Percentiles rank a stretch among this genome's conserved stretches.
phyloP scores from a whole-genome alignment of 208 protist genomes.

The Blastocrithidia nonstop region DNA sequence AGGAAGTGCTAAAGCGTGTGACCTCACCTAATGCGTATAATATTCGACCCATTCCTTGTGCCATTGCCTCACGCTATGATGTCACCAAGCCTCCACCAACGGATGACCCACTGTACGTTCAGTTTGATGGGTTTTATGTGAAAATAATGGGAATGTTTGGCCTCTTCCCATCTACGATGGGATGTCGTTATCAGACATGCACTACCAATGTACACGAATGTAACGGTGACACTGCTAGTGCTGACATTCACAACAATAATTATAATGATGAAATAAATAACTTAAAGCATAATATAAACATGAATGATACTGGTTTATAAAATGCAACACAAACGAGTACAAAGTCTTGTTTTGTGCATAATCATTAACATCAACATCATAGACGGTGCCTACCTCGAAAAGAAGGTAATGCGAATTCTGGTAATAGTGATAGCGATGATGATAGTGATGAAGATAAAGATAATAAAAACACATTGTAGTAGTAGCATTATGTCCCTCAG shows the following conservation, averaged over 20 bases:
- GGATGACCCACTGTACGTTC: conserved; percentile 28
- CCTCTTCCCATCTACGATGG: conserved; percentile 37
- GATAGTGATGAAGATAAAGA: conserved; percentile 8
- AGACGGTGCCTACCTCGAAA: conserved; percentile 12
- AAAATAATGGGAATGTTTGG: conserved; percentile 77
- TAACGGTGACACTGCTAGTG: not conserved
- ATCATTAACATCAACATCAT: not conserved
- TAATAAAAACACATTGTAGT: not conserved
- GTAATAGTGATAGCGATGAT: no score
- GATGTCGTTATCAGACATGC: conserved; percentile 5
- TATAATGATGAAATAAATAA: not conserved
- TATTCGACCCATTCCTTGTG: conserved; percentile 54
- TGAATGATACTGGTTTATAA: no score
- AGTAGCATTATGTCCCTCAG: conserved; percentile 13
- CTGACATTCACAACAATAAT: not conserved
- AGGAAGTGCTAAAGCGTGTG: conserved; percentile 4
- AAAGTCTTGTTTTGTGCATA: no score
- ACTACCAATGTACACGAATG: not conserved
- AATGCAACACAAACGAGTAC: no score
- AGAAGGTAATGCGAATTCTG: conserved; percentile 17
- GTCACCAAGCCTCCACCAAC: conserved; percentile 16
- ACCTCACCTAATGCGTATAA: conserved; percentile 44
- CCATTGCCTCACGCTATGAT: conserved; percentile 45
- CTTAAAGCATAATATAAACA: not conserved
- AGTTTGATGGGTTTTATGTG: conserved; percentile 35